Conservation (phyloP, 768 basidiomycete species). For the Boletus sensibilis region DNA sequence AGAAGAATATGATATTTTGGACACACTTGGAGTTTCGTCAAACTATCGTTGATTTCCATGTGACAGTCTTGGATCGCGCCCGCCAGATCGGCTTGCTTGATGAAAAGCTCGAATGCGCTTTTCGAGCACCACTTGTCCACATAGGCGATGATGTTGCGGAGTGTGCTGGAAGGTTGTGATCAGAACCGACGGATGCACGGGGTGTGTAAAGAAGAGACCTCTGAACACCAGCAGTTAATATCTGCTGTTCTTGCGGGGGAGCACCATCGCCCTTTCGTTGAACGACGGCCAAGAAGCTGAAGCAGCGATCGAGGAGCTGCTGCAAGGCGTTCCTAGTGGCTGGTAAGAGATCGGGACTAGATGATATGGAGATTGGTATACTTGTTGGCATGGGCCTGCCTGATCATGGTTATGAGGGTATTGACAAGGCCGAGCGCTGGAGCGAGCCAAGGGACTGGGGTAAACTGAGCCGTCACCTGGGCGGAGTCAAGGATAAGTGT, state of each 20-base stretch:
- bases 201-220: constrained; percentile 21
- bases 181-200: constrained; percentile 1
- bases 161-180: constrained; percentile 23
- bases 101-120: constrained; percentile 40
- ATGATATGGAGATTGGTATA: constrained; percentile 16
- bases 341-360: constrained; percentile 1
- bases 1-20: neutral
- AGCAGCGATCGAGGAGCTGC: constrained; percentile 48
- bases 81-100: constrained; percentile 45
- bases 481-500: constrained; percentile 27
- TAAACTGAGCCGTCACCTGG: constrained; percentile 46
- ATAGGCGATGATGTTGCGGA: constrained; percentile 37
- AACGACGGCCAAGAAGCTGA: constrained; percentile 41
- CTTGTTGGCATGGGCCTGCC: constrained; percentile 50
- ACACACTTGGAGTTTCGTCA: constrained; percentile 47
- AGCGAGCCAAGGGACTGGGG: constrained; percentile 48
- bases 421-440: constrained; percentile 43
- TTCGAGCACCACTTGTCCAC: constrained; percentile 48
- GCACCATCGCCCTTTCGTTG: constrained; percentile 33
- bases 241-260: constrained; percentile 31
- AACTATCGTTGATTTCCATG: constrained; percentile 43
- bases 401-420: constrained; percentile 45
- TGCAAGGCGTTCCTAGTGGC: constrained; percentile 39
- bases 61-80: constrained; percentile 48
- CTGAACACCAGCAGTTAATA: constrained; percentile 34